These are phyloP conservation scores for Ophiosphaerella narmari DNA, from an alignment of 2,329 filamentous ascomycete genomes.

Conservation along the genomic window DNA sequence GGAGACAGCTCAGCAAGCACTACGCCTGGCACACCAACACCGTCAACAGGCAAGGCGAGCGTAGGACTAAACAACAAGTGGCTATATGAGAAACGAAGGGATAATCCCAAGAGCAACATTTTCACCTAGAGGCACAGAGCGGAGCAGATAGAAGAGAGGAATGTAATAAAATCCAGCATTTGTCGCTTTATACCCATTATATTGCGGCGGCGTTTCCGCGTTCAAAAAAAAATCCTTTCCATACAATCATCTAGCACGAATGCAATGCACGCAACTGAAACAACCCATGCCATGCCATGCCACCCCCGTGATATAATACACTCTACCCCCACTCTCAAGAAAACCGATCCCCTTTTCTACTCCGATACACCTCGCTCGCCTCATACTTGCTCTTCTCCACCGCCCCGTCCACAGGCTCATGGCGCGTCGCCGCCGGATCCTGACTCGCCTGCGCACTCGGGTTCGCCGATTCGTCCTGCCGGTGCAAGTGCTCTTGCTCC, in stretches of 20 bases:
- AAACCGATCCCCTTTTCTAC: slow-evolving; percentile 86
- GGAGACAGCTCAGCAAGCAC: slow-evolving; percentile 27
- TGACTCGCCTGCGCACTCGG: slow-evolving; percentile 73
- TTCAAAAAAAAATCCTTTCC: neutral
- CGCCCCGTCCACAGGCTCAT: slow-evolving; percentile 73
- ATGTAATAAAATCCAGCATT: slow-evolving; percentile 8
- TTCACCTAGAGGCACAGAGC: slow-evolving; percentile 19
- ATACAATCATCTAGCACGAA: neutral
- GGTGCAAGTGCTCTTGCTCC: slow-evolving; percentile 25
- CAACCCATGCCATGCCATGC: neutral
- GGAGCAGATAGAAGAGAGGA: neutral
- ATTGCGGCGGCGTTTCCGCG: slow-evolving; percentile 28
- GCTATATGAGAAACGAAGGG: slow-evolving; percentile 82
- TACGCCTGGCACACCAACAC: slow-evolving; percentile 69
- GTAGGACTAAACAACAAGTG: slow-evolving; percentile 89
- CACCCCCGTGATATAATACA: slow-evolving; percentile 8
- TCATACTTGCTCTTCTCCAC: slow-evolving; percentile 93
- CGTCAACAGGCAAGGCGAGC: slow-evolving; percentile 63
- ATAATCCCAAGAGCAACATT: slow-evolving; percentile 49
- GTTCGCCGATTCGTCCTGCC: slow-evolving; percentile 43
- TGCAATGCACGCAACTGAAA: no score
- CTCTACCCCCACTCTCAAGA: slow-evolving; percentile 25
- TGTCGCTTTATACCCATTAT: slow-evolving; percentile 40
- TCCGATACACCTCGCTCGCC: slow-evolving; percentile 72
- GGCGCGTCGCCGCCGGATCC: slow-evolving; percentile 85